These are phyloP conservation scores for Fraxinus pennsylvanica DNA, from an alignment of 257 asterid genomes.

Conservation along the genomic window DNA sequence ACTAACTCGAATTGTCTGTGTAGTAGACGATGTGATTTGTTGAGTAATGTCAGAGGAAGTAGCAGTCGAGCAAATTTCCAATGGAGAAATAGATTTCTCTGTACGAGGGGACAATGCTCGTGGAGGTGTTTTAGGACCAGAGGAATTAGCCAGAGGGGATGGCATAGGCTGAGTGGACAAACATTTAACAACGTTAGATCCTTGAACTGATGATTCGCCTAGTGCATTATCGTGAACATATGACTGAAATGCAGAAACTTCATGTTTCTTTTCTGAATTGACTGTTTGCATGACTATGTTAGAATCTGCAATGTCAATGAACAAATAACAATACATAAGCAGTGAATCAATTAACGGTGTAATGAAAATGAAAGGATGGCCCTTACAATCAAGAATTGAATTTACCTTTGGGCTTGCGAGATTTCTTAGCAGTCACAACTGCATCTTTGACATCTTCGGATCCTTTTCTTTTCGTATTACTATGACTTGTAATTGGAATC, in stretches of 20 bases:
- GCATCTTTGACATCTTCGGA: conserved; percentile 37
- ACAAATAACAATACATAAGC: not conserved
- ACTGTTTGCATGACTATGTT: conserved; percentile 32
- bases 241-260: conserved; percentile 34
- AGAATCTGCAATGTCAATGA: conserved; percentile 36
- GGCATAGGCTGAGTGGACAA: conserved; percentile 64
- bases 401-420: conserved; percentile 60
- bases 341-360: not conserved
- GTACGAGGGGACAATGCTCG: conserved; percentile 61
- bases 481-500: conserved; percentile 40
- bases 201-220: conserved; percentile 46
- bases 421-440: conserved; percentile 44
- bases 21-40: conserved; percentile 58
- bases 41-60: conserved; percentile 50
- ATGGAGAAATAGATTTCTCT: conserved; percentile 57
- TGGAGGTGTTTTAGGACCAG: conserved; percentile 85
- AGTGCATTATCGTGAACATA: conserved; percentile 24
- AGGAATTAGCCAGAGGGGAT: conserved; percentile 54
- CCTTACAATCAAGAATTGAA: conserved; percentile 1
- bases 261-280: conserved; percentile 34
- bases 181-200: conserved; percentile 69
- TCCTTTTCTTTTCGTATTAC: conserved; percentile 55
- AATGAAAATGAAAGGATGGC: not conserved
- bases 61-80: conserved; percentile 35
- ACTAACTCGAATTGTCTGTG: conserved; percentile 75